Base-by-base conservation (phyloP, 352 stramenopile genomes). In the Phytophthora aleatoria region DNA sequence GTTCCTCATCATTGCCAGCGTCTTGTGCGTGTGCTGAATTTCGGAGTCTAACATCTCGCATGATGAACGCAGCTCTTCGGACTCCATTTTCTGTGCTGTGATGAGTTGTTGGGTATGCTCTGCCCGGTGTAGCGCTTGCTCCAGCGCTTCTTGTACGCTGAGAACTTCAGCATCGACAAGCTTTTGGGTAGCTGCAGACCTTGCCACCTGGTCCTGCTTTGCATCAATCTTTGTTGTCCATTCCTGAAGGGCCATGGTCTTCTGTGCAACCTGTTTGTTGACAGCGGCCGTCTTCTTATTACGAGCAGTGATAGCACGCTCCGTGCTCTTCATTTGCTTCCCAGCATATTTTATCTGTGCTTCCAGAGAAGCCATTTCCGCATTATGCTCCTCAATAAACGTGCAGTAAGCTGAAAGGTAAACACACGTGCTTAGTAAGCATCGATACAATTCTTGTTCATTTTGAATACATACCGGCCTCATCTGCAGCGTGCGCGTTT, bases 241-340 rank as follows among this genome's bases (percentile, higher is more conserved):
- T 49, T 70, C 56, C 10, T 48, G 55, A n/a, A 74, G 57, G 10
- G 55, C 30, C 6, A 63, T 71, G 47, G 36, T 57, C 45, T 67
- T 66, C 24, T 67, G 59, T 7, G 47, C 60, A 50, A 66, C 11
- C 31, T 60, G 67, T 53, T 74, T 74, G 49, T 50, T 74, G n/a
- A 61, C 26, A 50, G 64, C 26, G 6, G 35, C 30, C 15, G 71
- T 11, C 30, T 74, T 74, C 20, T 71, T 77, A 10, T 71, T 63
- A 5, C 36, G 28, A n/a, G 64, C 20, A 12, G 45, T 27, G 33
- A 74, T 63, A 39, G 60, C 61, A 53, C 65, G 65, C n/a, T 77
- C 56, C 12, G 43, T 60, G 8, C 13, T 54, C 38, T 74, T 74
- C 11, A 71, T 11, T 52, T 68, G 27, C 16, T 71, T 74, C 28